Percentiles rank a stretch among this genome's conserved stretches.
These are phyloP conservation scores for Nicotiana rustica DNA, from an alignment of 305 asterid species.

Conservation along the genomic window DNA sequence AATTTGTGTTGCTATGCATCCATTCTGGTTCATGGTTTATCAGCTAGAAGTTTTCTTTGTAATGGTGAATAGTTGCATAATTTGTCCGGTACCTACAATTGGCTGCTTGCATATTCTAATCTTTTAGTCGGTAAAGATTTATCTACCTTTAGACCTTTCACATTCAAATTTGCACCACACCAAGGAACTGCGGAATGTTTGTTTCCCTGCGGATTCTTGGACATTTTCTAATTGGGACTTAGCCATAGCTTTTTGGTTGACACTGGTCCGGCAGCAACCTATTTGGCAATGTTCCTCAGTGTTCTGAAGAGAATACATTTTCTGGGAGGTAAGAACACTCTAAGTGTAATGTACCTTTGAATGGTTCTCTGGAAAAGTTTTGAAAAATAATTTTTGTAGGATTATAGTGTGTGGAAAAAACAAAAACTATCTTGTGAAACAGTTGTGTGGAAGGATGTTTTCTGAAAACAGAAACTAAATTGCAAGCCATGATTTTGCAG, in stretches of 20 bases:
- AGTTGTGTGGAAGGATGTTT: not conserved
- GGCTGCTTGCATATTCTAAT: not conserved
- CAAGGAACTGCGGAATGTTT: not conserved
- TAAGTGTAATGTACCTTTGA: not conserved
- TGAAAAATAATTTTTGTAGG: not conserved
- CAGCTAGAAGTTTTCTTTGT: not conserved
- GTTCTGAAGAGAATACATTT: slow-evolving; percentile 10
- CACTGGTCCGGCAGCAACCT: not conserved
- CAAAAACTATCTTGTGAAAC: not conserved
- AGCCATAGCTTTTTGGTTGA: slow-evolving; percentile 6
- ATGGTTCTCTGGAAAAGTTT: not conserved
- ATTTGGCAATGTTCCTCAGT: not conserved
- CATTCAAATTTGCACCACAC: not conserved
- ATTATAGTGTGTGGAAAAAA: not conserved
- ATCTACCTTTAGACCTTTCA: not conserved
- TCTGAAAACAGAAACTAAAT: not conserved
- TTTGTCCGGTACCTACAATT: not conserved
- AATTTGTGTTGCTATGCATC: not conserved
- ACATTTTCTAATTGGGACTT: slow-evolving; percentile 3
- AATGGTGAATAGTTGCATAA: not conserved
- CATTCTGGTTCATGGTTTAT: slow-evolving; percentile 1
- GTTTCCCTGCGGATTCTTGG: not conserved
- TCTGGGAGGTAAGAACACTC: slow-evolving; percentile 11
- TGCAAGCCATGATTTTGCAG: slow-evolving; percentile 1
- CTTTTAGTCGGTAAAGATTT: not conserved